phyloP scores from a whole-genome alignment of 2,329 filamentous ascomycete genomes.

The Alternaria ethzedia region DNA sequence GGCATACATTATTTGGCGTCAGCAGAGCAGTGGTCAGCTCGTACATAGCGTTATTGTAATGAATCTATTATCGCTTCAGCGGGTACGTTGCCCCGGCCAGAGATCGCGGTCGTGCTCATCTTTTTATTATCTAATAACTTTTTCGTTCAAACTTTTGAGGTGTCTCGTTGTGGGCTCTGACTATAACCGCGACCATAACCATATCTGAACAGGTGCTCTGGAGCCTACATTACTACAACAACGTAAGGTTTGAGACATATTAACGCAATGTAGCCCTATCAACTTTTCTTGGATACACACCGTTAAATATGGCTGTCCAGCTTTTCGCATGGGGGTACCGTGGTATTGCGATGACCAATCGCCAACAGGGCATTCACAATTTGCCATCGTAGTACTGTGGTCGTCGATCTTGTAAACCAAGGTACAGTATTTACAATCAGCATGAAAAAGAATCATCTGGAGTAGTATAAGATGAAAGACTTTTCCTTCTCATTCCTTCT shows the following conservation, averaged over 20 bases:
- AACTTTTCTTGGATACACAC: not conserved
- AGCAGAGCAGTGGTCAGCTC: not conserved
- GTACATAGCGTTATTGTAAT: conserved; percentile 6
- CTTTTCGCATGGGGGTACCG: not conserved
- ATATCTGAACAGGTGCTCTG: not conserved
- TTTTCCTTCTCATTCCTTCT: no score
- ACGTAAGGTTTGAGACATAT: not conserved
- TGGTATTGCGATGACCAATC: not conserved
- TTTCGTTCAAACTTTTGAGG: not conserved
- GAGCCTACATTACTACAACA: not conserved
- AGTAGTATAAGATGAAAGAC: not conserved
- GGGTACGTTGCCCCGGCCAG: not conserved
- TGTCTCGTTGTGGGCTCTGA: not conserved
- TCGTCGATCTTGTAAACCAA: not conserved
- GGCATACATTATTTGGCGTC: not conserved
- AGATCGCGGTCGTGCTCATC: not conserved
- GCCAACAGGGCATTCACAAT: not conserved
- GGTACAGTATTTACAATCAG: not conserved
- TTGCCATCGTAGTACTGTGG: not conserved
- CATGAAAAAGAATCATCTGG: not conserved
- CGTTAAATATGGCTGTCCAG: not conserved
- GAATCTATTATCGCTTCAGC: not conserved
- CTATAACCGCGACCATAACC: not conserved
- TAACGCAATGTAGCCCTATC: not conserved
- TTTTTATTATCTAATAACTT: not conserved